Evolutionary conservation across 345 rosid species (phyloP), one percentile per base, ranked within the genome.

Genomic region (Carallia brachiata): DNA sequence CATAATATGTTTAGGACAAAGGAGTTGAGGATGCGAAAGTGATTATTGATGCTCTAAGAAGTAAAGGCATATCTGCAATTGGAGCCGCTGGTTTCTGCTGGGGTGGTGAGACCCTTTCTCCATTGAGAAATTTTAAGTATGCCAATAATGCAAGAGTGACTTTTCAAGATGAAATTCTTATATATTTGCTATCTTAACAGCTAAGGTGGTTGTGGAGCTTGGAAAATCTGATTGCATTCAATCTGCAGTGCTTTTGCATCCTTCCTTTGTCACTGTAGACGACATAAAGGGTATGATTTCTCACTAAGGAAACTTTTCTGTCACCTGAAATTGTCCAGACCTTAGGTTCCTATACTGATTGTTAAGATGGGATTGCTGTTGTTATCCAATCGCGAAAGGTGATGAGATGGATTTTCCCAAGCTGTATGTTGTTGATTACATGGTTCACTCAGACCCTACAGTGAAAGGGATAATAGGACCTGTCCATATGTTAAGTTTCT

Each of bases 1-100:
- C 27, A 40, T 15, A 10, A 9, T 31, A 37, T 6, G 5, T 34
- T 48, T 8, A 78, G 86, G 84, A 67, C 6, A 80, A 83, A 75
- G 86, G 80, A 32, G 62, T 28, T 52, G 80, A 80, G 55, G 84
- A 80, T 70, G 82, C 78, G 7, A 78, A 63, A 58, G 56, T 32
- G 2, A 76, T 80, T 12, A 62, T 78, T 74, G 78, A 68, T 63
- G 82, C 79, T 12, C 54, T 83, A 5, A 77, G 44, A 63, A 67
- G 65, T n/a, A 78, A 65, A 63, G 86, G 82, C 15, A 52, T 73
- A 4, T 63, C 73, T 54, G 53, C 82, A 13, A 71, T 83, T 64
- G 82, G 82, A 18, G 86, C 79, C 17, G 84, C 84, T 30, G 86
- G 86, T 9, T 78, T 78, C 71, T 83, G 86, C 69, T 83, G 86